phyloP scores from a whole-genome alignment of 495 filamentous ascomycete species.

The Penicillium cataractarum region DNA sequence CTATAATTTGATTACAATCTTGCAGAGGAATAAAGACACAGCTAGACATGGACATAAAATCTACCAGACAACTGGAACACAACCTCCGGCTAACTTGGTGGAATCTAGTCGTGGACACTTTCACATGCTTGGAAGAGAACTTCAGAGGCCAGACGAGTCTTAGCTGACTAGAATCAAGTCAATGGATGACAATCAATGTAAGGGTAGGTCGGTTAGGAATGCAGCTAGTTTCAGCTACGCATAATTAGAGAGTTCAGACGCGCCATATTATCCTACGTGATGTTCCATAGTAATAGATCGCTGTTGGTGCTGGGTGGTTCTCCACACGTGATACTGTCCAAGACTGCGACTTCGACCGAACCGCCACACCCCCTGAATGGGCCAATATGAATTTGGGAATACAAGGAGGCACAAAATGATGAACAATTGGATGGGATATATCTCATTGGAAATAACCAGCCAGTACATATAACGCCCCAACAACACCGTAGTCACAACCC shows the following conservation, averaged over 20 bases:
- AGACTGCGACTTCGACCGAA: conserved; percentile 15
- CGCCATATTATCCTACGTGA: neutral
- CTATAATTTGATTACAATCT: neutral
- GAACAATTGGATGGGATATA: neutral
- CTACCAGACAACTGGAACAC: no score
- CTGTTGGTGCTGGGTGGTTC: neutral
- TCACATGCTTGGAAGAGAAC: neutral
- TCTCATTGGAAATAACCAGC: neutral
- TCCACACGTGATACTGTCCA: conserved; percentile 20
- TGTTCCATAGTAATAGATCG: neutral
- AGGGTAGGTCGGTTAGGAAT: no score
- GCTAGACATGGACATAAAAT: no score
- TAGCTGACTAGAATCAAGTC: neutral
- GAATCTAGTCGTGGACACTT: neutral
- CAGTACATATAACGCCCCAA: conserved; percentile 19
- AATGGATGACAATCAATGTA: neutral
- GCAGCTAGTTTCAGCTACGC: no score
- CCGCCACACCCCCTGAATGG: conserved; percentile 5
- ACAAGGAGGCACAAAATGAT: no score
- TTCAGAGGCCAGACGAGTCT: neutral
- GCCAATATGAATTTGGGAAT: neutral
- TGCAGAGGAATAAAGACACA: no score
- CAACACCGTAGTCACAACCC: conserved; percentile 19
- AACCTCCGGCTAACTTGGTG: neutral
- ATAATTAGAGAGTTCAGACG: no score